Evolutionary conservation across 2,329 filamentous ascomycete genomes (phyloP).

Genomic region (Fusarium goolgardi): DNA sequence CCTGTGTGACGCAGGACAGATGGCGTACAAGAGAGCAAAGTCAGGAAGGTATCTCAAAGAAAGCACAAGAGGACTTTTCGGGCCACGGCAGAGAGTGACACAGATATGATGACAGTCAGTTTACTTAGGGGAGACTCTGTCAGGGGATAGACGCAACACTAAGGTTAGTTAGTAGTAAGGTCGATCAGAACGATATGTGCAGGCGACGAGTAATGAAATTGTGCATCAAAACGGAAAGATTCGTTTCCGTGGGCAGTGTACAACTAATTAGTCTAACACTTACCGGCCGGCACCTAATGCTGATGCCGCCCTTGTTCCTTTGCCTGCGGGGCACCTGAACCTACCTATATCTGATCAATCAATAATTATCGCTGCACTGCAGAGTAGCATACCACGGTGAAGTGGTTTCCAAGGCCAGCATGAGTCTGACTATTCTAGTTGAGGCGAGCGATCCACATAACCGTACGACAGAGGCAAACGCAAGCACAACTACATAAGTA

Average conservation of each 20-base stretch:
- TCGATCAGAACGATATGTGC: slow-evolving; percentile 15
- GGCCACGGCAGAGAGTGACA: slow-evolving; percentile 32
- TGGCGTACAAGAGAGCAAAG: slow-evolving; percentile 24
- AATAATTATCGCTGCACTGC: slow-evolving; percentile 4
- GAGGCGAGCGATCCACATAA: neutral
- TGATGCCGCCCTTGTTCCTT: neutral
- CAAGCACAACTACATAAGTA: neutral
- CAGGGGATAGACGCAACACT: neutral
- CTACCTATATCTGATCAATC: slow-evolving; percentile 5
- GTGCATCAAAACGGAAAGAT: slow-evolving; percentile 3
- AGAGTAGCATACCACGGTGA: slow-evolving; percentile 9
- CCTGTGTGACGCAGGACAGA: slow-evolving; percentile 29
- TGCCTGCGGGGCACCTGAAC: slow-evolving; percentile 3
- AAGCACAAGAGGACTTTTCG: slow-evolving; percentile 4
- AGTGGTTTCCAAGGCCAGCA: neutral
- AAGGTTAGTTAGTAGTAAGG: neutral
- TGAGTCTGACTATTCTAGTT: slow-evolving; percentile 5
- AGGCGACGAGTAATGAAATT: neutral
- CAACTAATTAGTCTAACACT: neutral
- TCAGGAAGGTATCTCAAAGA: slow-evolving; percentile 10
- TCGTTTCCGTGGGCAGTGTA: neutral
- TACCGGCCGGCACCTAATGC: slow-evolving; percentile 2
- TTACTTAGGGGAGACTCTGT: slow-evolving; percentile 1
- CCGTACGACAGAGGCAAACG: slow-evolving; percentile 4
- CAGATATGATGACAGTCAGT: slow-evolving; percentile 11